Evolutionary conservation across 2,329 filamentous ascomycete species (phyloP).

Genomic region (Sarocladium strictum): DNA sequence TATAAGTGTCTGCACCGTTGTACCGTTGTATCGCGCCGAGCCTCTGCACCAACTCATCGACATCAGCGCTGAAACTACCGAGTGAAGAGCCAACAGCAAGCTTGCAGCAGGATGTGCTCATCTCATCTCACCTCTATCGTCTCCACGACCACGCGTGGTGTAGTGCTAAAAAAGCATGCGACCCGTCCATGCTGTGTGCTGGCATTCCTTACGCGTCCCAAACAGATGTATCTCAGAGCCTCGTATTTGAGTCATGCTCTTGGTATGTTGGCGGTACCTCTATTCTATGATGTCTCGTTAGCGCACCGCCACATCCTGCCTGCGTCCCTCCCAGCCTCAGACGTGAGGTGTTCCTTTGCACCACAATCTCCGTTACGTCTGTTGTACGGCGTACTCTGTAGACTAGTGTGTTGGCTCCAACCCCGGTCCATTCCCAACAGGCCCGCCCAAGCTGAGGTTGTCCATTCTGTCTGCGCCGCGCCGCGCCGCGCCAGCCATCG

Average conservation of each 20-base stretch:
- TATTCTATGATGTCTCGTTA: no score
- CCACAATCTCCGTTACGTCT: background rate
- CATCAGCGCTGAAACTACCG: no score
- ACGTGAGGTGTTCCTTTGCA: no score
- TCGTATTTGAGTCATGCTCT: no score
- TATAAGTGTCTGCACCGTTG: no score
- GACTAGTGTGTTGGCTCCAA: background rate
- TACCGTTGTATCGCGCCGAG: no score
- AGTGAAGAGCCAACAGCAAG: no score
- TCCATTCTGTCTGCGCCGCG: background rate
- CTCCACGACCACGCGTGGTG: background rate
- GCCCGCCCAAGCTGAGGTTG: background rate
- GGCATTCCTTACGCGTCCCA: background rate
- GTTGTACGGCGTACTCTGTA: background rate
- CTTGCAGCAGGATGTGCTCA: background rate
- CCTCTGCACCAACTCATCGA: no score
- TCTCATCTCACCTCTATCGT: background rate
- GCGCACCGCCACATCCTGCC: background rate
- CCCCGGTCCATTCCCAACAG: background rate
- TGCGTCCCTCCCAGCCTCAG: no score
- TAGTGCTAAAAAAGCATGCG: background rate
- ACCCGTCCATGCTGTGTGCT: background rate
- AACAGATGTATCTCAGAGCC: background rate
- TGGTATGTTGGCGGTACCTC: no score
- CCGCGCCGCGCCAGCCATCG: conserved; percentile 8